A percentile compares a stretch with the other conserved stretches of the same genome.
Evolutionary conservation across 2,329 filamentous ascomycete species (phyloP).

Genomic region (Coniochaeta sp.): DNA sequence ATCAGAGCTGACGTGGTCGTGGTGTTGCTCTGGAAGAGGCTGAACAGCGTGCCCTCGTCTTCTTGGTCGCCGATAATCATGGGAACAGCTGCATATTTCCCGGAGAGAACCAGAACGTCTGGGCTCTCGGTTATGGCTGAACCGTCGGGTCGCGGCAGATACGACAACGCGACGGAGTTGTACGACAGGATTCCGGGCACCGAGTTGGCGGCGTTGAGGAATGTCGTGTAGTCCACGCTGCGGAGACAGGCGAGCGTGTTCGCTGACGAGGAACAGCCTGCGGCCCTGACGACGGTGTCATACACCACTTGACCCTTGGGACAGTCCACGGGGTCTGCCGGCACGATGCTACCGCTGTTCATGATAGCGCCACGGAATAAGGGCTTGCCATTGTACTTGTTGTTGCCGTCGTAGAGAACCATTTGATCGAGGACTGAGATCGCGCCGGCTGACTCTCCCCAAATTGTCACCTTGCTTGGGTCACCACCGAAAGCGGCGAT

Average conservation of each 20-base stretch:
- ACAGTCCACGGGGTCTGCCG: slow-evolving; percentile 56
- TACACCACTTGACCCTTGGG: slow-evolving; percentile 59
- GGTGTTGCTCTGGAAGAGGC: slow-evolving; percentile 61
- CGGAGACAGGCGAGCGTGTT: slow-evolving; percentile 63
- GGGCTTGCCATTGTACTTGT: slow-evolving; percentile 64
- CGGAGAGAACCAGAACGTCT: slow-evolving; percentile 44
- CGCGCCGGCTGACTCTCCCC: slow-evolving; percentile 64
- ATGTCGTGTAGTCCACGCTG: slow-evolving; percentile 45
- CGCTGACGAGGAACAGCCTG: slow-evolving; percentile 49
- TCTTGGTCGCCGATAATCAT: slow-evolving; percentile 65
- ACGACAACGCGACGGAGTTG: slow-evolving; percentile 61
- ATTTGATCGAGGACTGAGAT: slow-evolving; percentile 75
- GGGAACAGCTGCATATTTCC: slow-evolving; percentile 41
- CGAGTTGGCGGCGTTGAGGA: slow-evolving; percentile 60
- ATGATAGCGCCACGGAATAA: slow-evolving; percentile 74
- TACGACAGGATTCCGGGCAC: slow-evolving; percentile 64
- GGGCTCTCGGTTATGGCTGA: slow-evolving; percentile 53
- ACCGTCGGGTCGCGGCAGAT: slow-evolving; percentile 67
- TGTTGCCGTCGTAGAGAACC: slow-evolving; percentile 63
- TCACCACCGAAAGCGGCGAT: slow-evolving; percentile 74
- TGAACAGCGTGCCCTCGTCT: slow-evolving; percentile 72
- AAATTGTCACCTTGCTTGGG: slow-evolving; percentile 69
- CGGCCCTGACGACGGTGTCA: slow-evolving; percentile 49
- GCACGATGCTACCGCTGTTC: slow-evolving; percentile 60
- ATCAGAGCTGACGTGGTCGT: slow-evolving; percentile 51